Evolutionary conservation across 2,329 filamentous ascomycete species (phyloP), one percentile per base, ranked within the genome.

Genomic region (Paraphaeosphaeria minitans): DNA sequence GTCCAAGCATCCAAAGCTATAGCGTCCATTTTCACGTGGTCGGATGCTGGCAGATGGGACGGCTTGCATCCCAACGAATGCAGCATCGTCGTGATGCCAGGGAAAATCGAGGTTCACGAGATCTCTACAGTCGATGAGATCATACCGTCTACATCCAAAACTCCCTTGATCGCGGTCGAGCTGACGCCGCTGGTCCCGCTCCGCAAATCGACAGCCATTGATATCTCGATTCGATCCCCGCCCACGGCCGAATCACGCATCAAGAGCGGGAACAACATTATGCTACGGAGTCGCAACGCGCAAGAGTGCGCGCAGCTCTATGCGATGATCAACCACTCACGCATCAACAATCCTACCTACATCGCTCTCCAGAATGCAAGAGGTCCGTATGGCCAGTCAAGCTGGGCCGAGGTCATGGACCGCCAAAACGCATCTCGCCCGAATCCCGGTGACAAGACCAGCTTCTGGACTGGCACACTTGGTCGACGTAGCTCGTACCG

Each of bases 311-410:
- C 90, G 64, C 84, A 85, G 37, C 83, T 99, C 4, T 99, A 97
- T 77, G 85, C 85, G 70, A 86, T 94, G 45, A 93, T 98, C 61
- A 96, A 98, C 76, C 85, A 90, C 60, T 89, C 93, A 21, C 90
- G 95, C 49, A 90, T 97, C 74, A 92, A 97, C 78, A 97, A 98
- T 73, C 89, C 92, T 54, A 94, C 93, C 55, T 97, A 94, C 78
- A 93, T 91, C 81, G 74, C 89, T 76, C 66, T 93, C 81, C 85
- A 92, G 82, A 83, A 90, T 80, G 79, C 96, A 83, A 80, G 92
- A 82, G 64, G 88, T 81, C 78, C 82, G 73, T 64, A 82, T 53
- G 83, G 68, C 24, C 73, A 65, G 70, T 76, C 74, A 60, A 80
- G 59, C 73, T 83, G 67, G 81, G 82, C 66, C 74, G 85, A 79